Base-by-base conservation (phyloP, 306 rosid genomes). In the Vigna mungo region DNA sequence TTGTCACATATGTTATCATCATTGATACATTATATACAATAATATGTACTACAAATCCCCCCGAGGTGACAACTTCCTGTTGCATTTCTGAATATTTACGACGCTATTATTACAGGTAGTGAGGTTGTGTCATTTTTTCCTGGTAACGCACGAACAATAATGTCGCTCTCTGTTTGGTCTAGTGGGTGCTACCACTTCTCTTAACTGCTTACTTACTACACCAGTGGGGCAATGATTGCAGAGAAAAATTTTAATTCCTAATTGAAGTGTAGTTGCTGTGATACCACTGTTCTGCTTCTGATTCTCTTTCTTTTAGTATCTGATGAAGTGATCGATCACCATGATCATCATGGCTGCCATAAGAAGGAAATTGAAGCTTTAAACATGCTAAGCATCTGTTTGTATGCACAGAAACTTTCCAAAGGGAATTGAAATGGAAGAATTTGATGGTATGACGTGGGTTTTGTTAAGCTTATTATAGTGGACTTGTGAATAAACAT, bases 41-140 rank as follows among this genome's bases (percentile, higher is more conserved):
- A 54, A 32, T 77, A 16, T 18, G 20, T 43, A 67, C 52, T 73
- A 78, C 77, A 72, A 49, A 82, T 70, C 44, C 41, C 20, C 56
- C 37, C 18, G 72, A 68, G 18, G 51, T 68, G 77, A 75, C 76
- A 74, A 55, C 7, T 64, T 53, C 75, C 48, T 61, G 37, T 58
- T 52, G 65, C 0, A 13, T 36, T n/a, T 37, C 55, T 54, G 52
- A 60, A 72, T 72, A 25, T 79, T 72, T 63, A 47, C 30, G 11
- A 46, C 8, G 18, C 30, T 55, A 21, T 25, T 67, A 55, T 30
- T 44, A 5, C 3, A 3, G 0, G 34, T 16, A 9, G 39, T 68
- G 54, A 64, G 56, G 47, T 32, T 17, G 34, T 51, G 48, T 46
- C 60, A 4, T 61, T 44, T 23, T 73, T 44, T 60, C 32, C 15